These are phyloP conservation scores for Wallacemonas collosoma DNA, from an alignment of 208 protist genomes.

Conservation along the genomic window DNA sequence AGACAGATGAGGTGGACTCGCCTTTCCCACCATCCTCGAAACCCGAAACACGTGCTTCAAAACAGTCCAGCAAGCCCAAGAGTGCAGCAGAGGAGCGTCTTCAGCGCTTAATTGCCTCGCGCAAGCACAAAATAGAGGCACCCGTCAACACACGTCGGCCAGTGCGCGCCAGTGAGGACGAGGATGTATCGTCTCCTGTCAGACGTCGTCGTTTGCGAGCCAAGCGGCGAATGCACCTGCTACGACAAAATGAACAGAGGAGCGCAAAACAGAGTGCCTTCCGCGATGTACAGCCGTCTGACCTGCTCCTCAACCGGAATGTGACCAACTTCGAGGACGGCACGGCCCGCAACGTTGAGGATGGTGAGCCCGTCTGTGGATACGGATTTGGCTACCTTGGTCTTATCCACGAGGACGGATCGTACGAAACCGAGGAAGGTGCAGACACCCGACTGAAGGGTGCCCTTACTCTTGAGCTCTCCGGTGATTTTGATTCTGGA, in stretches of 20 bases:
- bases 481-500: constrained; percentile 40
- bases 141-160: constrained; percentile 13
- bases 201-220: constrained; percentile 33
- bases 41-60: constrained; percentile 14
- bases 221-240: constrained; percentile 23
- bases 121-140: constrained; percentile 28
- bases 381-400: constrained; percentile 87
- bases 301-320: constrained; percentile 43
- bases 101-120: constrained; percentile 38
- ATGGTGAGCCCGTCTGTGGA: constrained; percentile 55
- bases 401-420: constrained; percentile 68
- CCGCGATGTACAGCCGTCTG: constrained; percentile 34
- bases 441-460: constrained; percentile 58
- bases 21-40: neutral
- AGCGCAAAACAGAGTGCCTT: constrained; percentile 26
- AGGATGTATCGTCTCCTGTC: neutral
- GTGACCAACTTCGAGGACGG: constrained; percentile 7
- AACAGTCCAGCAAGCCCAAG: constrained; percentile 14
- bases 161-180: constrained; percentile 1
- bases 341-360: neutral
- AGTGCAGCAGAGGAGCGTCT: constrained; percentile 27
- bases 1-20: neutral
- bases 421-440: constrained; percentile 73
- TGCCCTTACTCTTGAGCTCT: constrained; percentile 50
- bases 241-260: constrained; percentile 54